phyloP scores from a whole-genome alignment of 2,329 filamentous ascomycete genomes.

The Aspergillus calidoustus region DNA sequence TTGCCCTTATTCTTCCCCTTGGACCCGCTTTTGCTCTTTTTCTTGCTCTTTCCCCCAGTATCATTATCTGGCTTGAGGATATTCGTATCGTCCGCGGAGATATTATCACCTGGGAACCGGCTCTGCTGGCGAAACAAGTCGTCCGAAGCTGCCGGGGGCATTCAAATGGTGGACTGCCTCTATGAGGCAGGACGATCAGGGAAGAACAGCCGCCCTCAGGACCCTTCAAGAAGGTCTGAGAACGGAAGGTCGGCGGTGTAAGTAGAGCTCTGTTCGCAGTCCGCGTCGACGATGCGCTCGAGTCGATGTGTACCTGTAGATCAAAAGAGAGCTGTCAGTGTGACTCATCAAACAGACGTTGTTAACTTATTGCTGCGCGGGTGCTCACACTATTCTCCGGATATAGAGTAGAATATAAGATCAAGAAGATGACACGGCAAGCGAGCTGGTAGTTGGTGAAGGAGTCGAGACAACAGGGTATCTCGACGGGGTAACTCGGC shows the following conservation, averaged over 20 bases:
- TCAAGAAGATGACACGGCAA: not conserved
- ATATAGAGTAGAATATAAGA: not conserved
- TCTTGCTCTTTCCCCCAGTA: constrained; percentile 41
- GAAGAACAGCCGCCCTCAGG: constrained; percentile 35
- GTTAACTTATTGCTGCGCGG: not conserved
- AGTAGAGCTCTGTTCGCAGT: constrained; percentile 13
- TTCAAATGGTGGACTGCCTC: constrained; percentile 44
- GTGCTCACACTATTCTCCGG: not conserved
- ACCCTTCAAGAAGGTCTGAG: constrained; percentile 37
- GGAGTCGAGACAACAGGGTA: constrained; percentile 24
- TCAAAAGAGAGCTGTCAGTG: constrained; percentile 21
- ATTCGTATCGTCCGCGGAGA: constrained; percentile 33
- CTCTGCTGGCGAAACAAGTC: constrained; percentile 42
- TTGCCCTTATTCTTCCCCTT: constrained; percentile 43
- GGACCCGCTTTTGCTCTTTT: constrained; percentile 45
- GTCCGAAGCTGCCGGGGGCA: constrained; percentile 48
- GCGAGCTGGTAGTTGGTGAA: not conserved
- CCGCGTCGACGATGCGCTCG: constrained; percentile 1
- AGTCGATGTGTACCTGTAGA: constrained; percentile 11
- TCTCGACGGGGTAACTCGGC: constrained; percentile 32
- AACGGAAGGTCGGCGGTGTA: constrained; percentile 29
- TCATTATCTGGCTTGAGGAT: constrained; percentile 37
- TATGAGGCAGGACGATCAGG: constrained; percentile 30
- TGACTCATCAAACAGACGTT: constrained; percentile 20
- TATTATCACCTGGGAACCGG: constrained; percentile 40